Base-by-base conservation (phyloP, 768 basidiomycete species). In the Suillus plorans region DNA sequence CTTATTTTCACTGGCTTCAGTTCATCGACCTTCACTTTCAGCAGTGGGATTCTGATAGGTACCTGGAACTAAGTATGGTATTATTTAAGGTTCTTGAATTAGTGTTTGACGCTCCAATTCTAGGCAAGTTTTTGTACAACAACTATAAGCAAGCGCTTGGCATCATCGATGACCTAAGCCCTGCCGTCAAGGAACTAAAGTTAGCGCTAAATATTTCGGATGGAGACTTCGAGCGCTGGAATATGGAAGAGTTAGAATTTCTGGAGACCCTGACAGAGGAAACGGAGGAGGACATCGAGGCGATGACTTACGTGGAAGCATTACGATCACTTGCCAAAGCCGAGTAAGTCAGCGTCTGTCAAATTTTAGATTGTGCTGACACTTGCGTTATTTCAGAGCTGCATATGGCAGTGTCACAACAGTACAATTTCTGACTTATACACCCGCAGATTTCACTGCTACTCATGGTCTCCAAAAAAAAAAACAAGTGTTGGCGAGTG, bases 221-320 rank as follows among this genome's bases (percentile, higher is more conserved):
- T 16, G 55, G 1, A 37, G 63, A 60, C 44, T 63, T 57, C 16
- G 25, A 37, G 42, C 37, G 5, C 9, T 63, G 63, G 63, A 59
- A 39, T 34, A 36, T 41, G 44, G 63, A 63, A 5, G 63, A 63
- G 31, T 25, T 41, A 1, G 9, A 63, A 16, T 63, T 22, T 34
- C 56, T 63, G 28, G 25, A 22, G 14, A 37, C 39, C 18, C 53
- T 59, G 39, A 37, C 28, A 12, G 42, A n/a, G 16, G 63, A 63
- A 62, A 49, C 60, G 3, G 45, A 62, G 13, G 67, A 68, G 25
- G 75, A 78, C 60, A 12, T 76, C 1, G 68, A 71, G 50, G 66
- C 68, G 4, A 25, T 53, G 28, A 31, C 34, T 45, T 62, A 53
- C 28, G 49, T 62, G n/a, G 61, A 62, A 4, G 31, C n/a, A 36